Evolutionary conservation across 2,329 filamentous ascomycete species (phyloP).

Genomic region (Trichoderma sp.): DNA sequence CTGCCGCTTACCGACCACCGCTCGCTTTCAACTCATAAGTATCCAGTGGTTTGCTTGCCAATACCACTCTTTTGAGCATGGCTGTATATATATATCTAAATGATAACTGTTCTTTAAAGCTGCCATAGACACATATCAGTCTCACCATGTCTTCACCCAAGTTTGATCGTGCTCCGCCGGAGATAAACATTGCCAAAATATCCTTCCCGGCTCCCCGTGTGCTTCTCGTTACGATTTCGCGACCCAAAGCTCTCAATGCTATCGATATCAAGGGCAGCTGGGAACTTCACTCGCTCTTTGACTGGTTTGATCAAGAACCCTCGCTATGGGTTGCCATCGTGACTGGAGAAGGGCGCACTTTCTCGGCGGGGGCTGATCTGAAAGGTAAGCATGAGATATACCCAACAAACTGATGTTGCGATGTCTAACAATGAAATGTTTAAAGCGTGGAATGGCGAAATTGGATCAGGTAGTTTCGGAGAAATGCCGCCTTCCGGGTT

Average conservation of each 20-base stretch:
- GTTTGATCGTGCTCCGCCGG: neutral
- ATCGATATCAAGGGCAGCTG: constrained; percentile 29
- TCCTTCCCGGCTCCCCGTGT: constrained; percentile 7
- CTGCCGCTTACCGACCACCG: neutral
- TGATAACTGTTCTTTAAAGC: neutral
- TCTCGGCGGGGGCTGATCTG: constrained; percentile 55
- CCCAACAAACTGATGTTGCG: neutral
- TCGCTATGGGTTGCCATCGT: constrained; percentile 46
- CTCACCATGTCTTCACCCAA: neutral
- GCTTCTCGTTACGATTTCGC: neutral
- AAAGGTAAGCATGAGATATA: constrained; percentile 31
- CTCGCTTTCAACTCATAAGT: neutral
- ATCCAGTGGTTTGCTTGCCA: neutral
- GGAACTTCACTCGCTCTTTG: constrained; percentile 48
- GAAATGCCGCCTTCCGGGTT: constrained; percentile 34
- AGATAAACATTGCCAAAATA: neutral
- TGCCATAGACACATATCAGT: neutral
- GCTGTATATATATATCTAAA: neutral
- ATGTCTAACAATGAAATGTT: constrained; percentile 53
- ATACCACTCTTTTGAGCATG: neutral
- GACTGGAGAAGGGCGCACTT: constrained; percentile 52
- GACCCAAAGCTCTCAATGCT: neutral
- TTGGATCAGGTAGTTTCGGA: constrained; percentile 24
- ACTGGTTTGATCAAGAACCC: constrained; percentile 53
- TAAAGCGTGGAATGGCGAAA: constrained; percentile 32